Conservation (phyloP, 805 yeast genomes). For the Candida tammaniensis region DNA sequence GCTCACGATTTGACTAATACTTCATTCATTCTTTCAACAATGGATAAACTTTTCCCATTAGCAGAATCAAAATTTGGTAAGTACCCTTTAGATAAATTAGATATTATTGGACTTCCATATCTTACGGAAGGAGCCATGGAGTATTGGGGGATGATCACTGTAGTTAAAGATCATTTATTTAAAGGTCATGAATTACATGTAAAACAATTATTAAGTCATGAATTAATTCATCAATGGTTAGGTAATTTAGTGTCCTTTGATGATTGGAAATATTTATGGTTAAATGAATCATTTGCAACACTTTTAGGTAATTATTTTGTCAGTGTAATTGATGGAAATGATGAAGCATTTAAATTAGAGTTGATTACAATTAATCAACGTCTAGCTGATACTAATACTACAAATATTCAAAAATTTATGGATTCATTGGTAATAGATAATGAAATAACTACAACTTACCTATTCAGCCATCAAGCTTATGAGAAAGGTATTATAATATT, state of each 20-base stretch:
- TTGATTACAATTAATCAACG: conserved; percentile 22
- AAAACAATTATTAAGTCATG: conserved; percentile 64
- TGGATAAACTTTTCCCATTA: conserved; percentile 46
- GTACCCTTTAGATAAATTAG: conserved; percentile 65
- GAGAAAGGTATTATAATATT: conserved; percentile 59
- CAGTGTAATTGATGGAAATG: conserved; percentile 8
- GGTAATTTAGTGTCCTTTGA: conserved; percentile 69
- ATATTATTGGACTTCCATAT: conserved; percentile 66
- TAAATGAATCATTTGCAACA: conserved; percentile 78
- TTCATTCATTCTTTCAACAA: conserved; percentile 47
- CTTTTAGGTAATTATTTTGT: conserved; percentile 52
- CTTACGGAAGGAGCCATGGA: conserved; percentile 80
- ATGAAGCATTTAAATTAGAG: conserved; percentile 9
- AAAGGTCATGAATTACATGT: conserved; percentile 28
- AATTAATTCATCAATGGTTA: conserved; percentile 77
- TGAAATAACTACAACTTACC: conserved; percentile 29
- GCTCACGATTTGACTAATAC: conserved; percentile 45
- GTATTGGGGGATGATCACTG: conserved; percentile 68
- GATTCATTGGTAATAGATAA: conserved; percentile 19
- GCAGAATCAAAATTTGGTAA: conserved; percentile 43
- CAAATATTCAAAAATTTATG: conserved; percentile 31
- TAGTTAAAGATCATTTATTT: conserved; percentile 49
- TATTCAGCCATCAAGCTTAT: conserved; percentile 51
- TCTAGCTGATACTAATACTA: conserved; percentile 2
- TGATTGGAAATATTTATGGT: conserved; percentile 68